Percentiles rank a stretch among this genome's conserved stretches.
Evolutionary conservation across 768 basidiomycete genomes (phyloP).

Genomic region (Trichaptum fuscoviolaceum): DNA sequence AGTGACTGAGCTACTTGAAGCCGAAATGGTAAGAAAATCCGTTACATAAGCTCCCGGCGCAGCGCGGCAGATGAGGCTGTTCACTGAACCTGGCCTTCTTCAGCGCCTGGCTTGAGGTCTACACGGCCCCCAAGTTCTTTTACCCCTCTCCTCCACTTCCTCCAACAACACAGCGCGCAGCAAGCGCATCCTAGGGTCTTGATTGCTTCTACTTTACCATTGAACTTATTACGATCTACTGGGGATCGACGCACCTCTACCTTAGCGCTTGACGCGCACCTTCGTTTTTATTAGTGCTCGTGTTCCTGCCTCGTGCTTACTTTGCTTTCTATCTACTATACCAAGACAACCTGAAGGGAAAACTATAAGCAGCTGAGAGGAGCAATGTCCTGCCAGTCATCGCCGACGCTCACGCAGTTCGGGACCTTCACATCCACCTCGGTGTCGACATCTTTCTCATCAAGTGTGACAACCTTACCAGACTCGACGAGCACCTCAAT

Average conservation of each 20-base stretch:
- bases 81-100: not conserved
- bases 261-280: not conserved
- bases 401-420: conserved; percentile 40
- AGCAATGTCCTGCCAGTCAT: conserved; percentile 35
- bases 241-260: not conserved
- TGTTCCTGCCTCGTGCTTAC: not conserved
- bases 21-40: not conserved
- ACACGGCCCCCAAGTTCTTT: not conserved
- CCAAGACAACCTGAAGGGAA: not conserved
- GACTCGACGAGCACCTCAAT: conserved; percentile 29
- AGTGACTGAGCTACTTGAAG: conserved; percentile 12
- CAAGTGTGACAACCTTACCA: conserved; percentile 27
- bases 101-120: not conserved
- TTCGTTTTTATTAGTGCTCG: not conserved
- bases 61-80: not conserved
- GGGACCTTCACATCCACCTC: conserved; percentile 30
- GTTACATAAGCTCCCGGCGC: not conserved
- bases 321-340: not conserved
- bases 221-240: not conserved
- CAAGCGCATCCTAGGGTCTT: not conserved
- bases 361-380: not conserved
- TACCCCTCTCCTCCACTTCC: not conserved
- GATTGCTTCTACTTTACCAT: not conserved
- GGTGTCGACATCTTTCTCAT: conserved; percentile 32
- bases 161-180: not conserved